These are phyloP conservation scores for Erodium maritimum DNA, from an alignment of 345 rosid species.

Conservation along the genomic window DNA sequence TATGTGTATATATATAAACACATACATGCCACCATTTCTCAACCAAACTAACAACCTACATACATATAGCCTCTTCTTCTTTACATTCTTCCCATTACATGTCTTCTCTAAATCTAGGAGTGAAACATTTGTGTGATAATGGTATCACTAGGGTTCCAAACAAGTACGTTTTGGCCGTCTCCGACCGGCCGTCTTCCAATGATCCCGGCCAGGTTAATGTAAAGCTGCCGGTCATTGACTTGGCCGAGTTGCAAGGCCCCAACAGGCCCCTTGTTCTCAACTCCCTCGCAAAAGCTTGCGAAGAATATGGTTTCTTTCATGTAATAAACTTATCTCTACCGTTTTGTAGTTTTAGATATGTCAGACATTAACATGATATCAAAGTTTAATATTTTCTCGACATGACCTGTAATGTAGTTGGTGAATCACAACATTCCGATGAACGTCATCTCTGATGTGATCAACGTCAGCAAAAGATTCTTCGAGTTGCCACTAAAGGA, in stretches of 20 bases:
- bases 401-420: constrained; percentile 15
- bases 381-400: background rate
- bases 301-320: constrained; percentile 32
- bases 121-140: constrained; percentile 15
- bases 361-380: too few species aligned
- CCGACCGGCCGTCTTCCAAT: constrained; percentile 15
- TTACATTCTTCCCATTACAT: too few species aligned
- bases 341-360: background rate
- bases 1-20: too few species aligned
- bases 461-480: constrained; percentile 14
- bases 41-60: too few species aligned
- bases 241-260: constrained; percentile 18
- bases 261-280: constrained; percentile 13
- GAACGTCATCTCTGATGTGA: constrained; percentile 8
- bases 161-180: constrained; percentile 20
- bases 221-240: constrained; percentile 23
- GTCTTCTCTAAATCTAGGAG: constrained; percentile 11
- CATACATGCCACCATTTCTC: too few species aligned
- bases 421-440: constrained; percentile 21
- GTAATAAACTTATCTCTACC: too few species aligned
- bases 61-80: too few species aligned
- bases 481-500: constrained; percentile 29
- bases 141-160: constrained; percentile 20
- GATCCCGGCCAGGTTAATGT: background rate
- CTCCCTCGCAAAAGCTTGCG: constrained; percentile 23